These are phyloP conservation scores for Metschnikowia arizonensis DNA, from an alignment of 805 yeast genomes.

Conservation along the genomic window DNA sequence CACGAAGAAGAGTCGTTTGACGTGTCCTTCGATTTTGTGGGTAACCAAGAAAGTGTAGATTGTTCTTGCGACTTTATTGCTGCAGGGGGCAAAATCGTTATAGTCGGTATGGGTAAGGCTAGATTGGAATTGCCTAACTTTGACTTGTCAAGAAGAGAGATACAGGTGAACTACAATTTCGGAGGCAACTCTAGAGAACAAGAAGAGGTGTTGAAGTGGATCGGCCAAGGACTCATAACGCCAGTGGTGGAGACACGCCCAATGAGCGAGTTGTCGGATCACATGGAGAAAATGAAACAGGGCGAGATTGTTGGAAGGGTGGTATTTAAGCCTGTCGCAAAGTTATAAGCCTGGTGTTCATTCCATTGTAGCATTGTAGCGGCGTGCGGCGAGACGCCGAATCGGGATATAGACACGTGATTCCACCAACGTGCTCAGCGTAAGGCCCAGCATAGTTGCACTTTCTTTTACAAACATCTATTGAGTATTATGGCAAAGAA, in stretches of 20 bases:
- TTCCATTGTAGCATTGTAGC: not conserved
- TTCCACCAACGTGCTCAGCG: not conserved
- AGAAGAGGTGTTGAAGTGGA: slow-evolving; percentile 40
- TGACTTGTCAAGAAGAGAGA: slow-evolving; percentile 40
- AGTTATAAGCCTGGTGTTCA: too few species aligned
- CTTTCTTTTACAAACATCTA: not conserved
- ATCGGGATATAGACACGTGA: slow-evolving; percentile 1
- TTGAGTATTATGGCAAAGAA: slow-evolving; percentile 20
- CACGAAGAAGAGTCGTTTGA: slow-evolving; percentile 36
- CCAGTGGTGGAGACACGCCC: slow-evolving; percentile 31
- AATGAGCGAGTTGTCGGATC: slow-evolving; percentile 35
- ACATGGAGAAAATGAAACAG: slow-evolving; percentile 29
- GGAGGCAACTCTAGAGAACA: slow-evolving; percentile 46
- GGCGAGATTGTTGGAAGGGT: slow-evolving; percentile 42
- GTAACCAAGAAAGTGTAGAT: slow-evolving; percentile 27
- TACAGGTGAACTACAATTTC: slow-evolving; percentile 35
- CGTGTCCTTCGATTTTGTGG: slow-evolving; percentile 34
- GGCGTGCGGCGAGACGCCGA: not conserved
- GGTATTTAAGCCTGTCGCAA: slow-evolving; percentile 27
- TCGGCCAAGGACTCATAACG: slow-evolving; percentile 34
- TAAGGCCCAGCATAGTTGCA: not conserved
- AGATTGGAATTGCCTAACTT: slow-evolving; percentile 29
- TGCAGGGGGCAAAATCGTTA: slow-evolving; percentile 35
- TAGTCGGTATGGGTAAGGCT: slow-evolving; percentile 41
- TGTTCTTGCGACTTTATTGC: slow-evolving; percentile 30